Evolutionary conservation across 2,329 filamentous ascomycete species (phyloP).

Genomic region (Penicillium sp.): DNA sequence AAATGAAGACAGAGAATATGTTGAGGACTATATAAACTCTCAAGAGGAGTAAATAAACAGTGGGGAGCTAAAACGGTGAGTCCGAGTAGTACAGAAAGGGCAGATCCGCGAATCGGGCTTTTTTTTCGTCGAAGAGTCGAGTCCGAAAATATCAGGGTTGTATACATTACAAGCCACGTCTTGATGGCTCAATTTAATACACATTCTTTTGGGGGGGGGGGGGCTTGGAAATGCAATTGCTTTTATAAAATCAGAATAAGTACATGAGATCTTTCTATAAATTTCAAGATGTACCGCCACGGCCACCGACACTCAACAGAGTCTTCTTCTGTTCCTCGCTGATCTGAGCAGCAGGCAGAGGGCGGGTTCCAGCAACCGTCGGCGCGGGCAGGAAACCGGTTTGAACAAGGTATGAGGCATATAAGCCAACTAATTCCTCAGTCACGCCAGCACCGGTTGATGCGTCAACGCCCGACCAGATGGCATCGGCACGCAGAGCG

Average conservation of each 20-base stretch:
- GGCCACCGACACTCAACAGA: slow-evolving; percentile 52
- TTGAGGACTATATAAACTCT: neutral
- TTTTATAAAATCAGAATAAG: neutral
- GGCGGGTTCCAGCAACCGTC: slow-evolving; percentile 22
- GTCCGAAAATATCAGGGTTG: neutral
- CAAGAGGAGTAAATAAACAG: neutral
- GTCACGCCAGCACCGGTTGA: slow-evolving; percentile 57
- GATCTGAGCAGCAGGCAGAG: slow-evolving; percentile 47
- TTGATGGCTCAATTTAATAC: neutral
- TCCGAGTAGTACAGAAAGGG: neutral
- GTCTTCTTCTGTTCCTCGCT: slow-evolving; percentile 49
- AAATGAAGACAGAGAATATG: neutral
- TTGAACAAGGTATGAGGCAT: slow-evolving; percentile 61
- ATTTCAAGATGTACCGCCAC: slow-evolving; percentile 40
- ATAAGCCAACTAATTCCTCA: slow-evolving; percentile 60
- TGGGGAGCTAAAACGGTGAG: slow-evolving; percentile 13
- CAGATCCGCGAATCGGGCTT: neutral
- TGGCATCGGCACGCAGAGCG: slow-evolving; percentile 62
- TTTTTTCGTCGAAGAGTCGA: neutral
- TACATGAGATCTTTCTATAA: neutral
- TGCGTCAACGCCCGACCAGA: slow-evolving; percentile 57
- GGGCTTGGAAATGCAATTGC: neutral
- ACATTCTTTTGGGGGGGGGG: no score
- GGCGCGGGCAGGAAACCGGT: slow-evolving; percentile 59
- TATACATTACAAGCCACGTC: neutral